Percentiles rank a stretch among this genome's conserved stretches.
Evolutionary conservation across 306 rosid genomes (phyloP).

Genomic region (Vigna angularis): DNA sequence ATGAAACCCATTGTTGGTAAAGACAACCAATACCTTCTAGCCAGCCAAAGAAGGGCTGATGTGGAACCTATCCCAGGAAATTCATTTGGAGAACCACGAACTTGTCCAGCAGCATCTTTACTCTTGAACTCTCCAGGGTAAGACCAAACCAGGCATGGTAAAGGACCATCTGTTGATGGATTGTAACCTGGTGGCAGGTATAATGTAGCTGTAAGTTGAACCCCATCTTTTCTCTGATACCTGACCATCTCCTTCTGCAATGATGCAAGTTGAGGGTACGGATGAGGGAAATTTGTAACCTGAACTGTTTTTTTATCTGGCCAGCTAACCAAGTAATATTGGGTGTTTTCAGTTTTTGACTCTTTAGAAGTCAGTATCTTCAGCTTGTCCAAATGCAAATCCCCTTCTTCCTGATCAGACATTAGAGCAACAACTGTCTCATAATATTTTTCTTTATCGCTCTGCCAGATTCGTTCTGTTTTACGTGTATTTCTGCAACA

Average conservation of each 20-base stretch:
- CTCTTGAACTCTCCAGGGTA: slow-evolving; percentile 99
- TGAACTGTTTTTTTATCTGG: slow-evolving; percentile 74
- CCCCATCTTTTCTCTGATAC: slow-evolving; percentile 97
- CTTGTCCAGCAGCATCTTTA: slow-evolving; percentile 99
- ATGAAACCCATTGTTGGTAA: slow-evolving; percentile 29
- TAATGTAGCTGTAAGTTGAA: slow-evolving; percentile 94
- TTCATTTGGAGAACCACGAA: slow-evolving; percentile 98
- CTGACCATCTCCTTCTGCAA: slow-evolving; percentile 97
- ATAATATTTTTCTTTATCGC: slow-evolving; percentile 79
- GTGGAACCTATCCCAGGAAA: slow-evolving; percentile 97
- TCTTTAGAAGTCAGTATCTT: slow-evolving; percentile 90
- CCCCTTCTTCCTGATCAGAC: slow-evolving; percentile 96
- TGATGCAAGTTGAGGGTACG: slow-evolving; percentile 92
- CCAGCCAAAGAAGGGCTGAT: slow-evolving; percentile 96
- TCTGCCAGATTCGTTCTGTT: slow-evolving; percentile 95
- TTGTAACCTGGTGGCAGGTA: slow-evolving; percentile 94
- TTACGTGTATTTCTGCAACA: slow-evolving; percentile 84
- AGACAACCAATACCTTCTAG: slow-evolving; percentile 70
- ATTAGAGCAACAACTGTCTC: slow-evolving; percentile 91
- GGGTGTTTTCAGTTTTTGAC: slow-evolving; percentile 97
- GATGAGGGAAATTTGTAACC: slow-evolving; percentile 96
- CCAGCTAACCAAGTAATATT: slow-evolving; percentile 84
- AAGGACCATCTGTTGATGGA: slow-evolving; percentile 89
- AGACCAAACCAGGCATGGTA: slow-evolving; percentile 98
- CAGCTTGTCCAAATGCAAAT: slow-evolving; percentile 69